phyloP scores from a whole-genome alignment of 2,329 filamentous ascomycete species.

The Monosporascus sp. region DNA sequence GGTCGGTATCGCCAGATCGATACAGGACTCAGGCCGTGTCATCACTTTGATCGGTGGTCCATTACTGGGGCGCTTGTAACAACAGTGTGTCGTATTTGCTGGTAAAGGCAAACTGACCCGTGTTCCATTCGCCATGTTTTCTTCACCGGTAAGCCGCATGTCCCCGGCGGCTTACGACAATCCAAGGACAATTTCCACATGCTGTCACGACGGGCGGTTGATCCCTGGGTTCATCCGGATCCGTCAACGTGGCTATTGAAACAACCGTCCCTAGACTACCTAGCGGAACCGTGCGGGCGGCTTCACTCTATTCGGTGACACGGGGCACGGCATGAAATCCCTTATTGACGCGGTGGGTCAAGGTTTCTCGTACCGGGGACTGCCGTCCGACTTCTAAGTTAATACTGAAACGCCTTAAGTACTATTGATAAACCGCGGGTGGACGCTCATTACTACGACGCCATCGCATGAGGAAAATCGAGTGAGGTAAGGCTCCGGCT shows the following conservation, averaged over 20 bases:
- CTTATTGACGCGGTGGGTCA: not conserved
- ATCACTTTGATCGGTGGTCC: not conserved
- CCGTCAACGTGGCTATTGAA: not conserved
- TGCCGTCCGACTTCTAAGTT: not conserved
- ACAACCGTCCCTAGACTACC: not conserved
- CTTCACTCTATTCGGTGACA: not conserved
- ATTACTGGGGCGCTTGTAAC: not conserved
- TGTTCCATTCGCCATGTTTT: slow-evolving; percentile 8
- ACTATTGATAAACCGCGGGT: not conserved
- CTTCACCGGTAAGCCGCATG: slow-evolving; percentile 9
- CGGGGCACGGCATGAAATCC: not conserved
- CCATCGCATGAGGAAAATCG: not conserved
- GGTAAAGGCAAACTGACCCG: not conserved
- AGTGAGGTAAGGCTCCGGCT: not conserved
- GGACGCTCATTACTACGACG: not conserved
- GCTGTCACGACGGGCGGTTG: not conserved
- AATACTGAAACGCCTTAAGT: not conserved
- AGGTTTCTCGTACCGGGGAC: not conserved
- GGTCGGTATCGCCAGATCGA: not conserved
- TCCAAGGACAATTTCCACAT: slow-evolving; percentile 9
- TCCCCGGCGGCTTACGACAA: slow-evolving; percentile 2
- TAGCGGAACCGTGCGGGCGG: not conserved
- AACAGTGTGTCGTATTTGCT: not conserved
- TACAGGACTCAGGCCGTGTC: not conserved
- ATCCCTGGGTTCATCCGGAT: not conserved